Evolutionary conservation across 345 rosid species (phyloP), one percentile per base, ranked within the genome.

Genomic region (Pugionium cornutum): DNA sequence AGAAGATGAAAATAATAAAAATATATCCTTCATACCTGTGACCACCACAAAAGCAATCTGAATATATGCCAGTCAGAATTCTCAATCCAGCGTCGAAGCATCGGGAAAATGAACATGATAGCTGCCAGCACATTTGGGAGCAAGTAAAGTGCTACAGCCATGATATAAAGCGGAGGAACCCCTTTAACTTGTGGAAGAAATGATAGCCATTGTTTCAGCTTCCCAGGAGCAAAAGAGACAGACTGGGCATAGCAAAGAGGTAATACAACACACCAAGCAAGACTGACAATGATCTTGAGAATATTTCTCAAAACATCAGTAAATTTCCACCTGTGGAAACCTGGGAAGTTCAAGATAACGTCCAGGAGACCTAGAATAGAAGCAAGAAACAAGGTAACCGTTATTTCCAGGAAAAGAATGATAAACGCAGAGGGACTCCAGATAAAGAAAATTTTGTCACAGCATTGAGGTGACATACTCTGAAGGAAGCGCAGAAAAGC

Each of bases 71-170:
- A 90, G 78, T 90, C 96, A 52, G 97, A 94, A 81, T 85, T 90
- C 79, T 94, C 99, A 74, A 94, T 94, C 91, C 94, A 94, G 56
- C 95, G 90, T 33, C 97, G 81, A 44, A 94, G 84, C 97, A 94
- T 90, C 56, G 97, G 99, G 43, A 94, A 94, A 75, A 90, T 77
- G 73, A 94, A 94, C 81, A 90, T 85, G 64, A 68, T 74, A 64
- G 95, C 92, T 42, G 91, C 79, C 67, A 94, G 79, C 46, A 85
- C 48, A 78, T 94, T 94, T 69, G 96, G 95, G 39, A 88, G 68
- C 86, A 94, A 72, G 77, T 94, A 90, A 67, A 88, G 32, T 7
- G 67, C 86, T 66, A 85, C 95, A 58, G 97, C 95, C 86, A 86
- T 29, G 50, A 88, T 56, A 72, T 94, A 94, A 47, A 88, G 65